phyloP scores from a whole-genome alignment of 2,329 filamentous ascomycete genomes.

The Colletotrichum orbiculare region DNA sequence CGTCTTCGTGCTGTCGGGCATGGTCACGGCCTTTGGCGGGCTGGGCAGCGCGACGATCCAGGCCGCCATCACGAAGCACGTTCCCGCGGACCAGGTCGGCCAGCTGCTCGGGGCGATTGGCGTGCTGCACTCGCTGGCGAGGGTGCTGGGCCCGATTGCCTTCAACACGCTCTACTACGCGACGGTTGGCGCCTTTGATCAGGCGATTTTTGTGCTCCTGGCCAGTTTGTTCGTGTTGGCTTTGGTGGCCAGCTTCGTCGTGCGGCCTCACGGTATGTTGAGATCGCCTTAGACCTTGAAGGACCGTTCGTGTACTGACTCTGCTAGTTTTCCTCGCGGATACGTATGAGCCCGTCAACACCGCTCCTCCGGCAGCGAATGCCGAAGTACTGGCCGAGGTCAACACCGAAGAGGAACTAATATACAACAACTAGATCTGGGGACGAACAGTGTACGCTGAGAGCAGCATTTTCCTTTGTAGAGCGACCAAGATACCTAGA shows the following conservation, averaged over 20 bases:
- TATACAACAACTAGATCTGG: conserved; percentile 19
- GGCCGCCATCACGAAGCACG: conserved; percentile 88
- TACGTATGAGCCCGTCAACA: conserved; percentile 14
- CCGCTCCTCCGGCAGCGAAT: not conserved
- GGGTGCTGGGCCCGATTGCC: conserved; percentile 81
- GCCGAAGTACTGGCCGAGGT: conserved; percentile 22
- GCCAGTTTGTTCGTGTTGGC: conserved; percentile 73
- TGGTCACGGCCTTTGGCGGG: conserved; percentile 81
- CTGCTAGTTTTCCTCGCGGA: conserved; percentile 34
- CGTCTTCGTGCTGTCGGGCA: conserved; percentile 77
- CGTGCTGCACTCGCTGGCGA: conserved; percentile 82
- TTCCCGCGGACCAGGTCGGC: conserved; percentile 83
- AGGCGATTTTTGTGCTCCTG: conserved; percentile 85
- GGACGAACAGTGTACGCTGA: not conserved
- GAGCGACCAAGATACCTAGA: conserved; percentile 15
- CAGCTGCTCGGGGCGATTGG: conserved; percentile 91
- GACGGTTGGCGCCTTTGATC: conserved; percentile 82
- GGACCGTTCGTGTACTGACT: not conserved
- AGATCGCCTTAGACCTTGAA: not conserved
- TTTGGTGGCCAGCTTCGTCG: conserved; percentile 74
- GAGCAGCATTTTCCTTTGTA: not conserved
- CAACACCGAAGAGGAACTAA: conserved; percentile 21
- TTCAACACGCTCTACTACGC: conserved; percentile 89
- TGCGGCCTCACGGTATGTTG: conserved; percentile 79
- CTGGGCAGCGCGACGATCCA: conserved; percentile 88